Evolutionary conservation across 768 basidiomycete genomes (phyloP).

Genomic region (Boletus rubescentipes): DNA sequence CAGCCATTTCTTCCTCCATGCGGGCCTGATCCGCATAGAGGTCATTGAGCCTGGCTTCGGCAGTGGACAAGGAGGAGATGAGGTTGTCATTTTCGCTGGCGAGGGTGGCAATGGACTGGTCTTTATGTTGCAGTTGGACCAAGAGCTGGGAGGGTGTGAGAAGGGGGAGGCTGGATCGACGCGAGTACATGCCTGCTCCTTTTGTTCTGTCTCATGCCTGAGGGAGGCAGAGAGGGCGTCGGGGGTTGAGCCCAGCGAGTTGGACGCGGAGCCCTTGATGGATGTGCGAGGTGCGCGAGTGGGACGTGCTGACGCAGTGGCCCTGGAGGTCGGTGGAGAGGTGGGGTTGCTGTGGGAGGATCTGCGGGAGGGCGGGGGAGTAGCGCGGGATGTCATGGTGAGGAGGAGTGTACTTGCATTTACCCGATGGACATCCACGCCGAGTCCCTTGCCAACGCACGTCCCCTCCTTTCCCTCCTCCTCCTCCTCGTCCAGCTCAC

Average conservation of each 20-base stretch:
- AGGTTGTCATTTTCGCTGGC: conserved; percentile 64
- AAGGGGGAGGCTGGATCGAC: conserved; percentile 5
- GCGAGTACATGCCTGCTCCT: conserved; percentile 61
- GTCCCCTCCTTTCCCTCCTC: conserved; percentile 8
- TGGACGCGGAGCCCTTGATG: conserved; percentile 42
- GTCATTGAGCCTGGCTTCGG: conserved; percentile 74
- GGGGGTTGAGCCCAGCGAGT: conserved; percentile 35
- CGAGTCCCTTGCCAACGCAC: conserved; percentile 37
- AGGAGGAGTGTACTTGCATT: background rate
- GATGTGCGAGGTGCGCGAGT: conserved; percentile 54
- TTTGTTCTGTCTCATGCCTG: conserved; percentile 76
- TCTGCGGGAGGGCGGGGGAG: conserved; percentile 47
- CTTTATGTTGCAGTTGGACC: conserved; percentile 75
- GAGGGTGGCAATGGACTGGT: conserved; percentile 61
- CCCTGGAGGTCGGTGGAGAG: conserved; percentile 42
- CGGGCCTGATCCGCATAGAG: conserved; percentile 80
- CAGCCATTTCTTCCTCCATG: conserved; percentile 78
- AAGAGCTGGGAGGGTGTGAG: conserved; percentile 53
- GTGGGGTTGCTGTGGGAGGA: conserved; percentile 41
- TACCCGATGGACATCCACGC: conserved; percentile 14
- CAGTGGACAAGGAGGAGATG: conserved; percentile 59
- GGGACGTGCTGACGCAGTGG: conserved; percentile 56
- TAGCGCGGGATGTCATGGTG: conserved; percentile 40
- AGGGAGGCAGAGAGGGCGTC: conserved; percentile 62
- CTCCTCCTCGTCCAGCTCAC: conserved; percentile 6